A percentile compares a stretch with the other conserved stretches of the same genome.
phyloP scores from a whole-genome alignment of 768 basidiomycete genomes.

The Boletus huronensis region DNA sequence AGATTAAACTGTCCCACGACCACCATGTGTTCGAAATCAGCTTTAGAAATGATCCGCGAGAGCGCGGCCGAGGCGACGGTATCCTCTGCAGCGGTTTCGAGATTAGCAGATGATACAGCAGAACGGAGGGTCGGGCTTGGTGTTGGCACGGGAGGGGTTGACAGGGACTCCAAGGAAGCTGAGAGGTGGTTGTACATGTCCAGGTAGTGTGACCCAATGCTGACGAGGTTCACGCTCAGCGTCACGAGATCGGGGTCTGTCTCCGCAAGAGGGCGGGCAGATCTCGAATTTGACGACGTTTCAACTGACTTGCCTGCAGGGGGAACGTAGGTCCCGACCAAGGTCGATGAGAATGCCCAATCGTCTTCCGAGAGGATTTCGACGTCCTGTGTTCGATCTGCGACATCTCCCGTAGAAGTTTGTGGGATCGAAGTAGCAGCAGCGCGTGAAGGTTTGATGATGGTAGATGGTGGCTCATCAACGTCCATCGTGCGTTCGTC shows the following conservation, averaged over 20 bases:
- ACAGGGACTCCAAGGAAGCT: neutral
- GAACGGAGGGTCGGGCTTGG: conserved; percentile 18
- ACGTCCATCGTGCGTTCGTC: conserved; percentile 28
- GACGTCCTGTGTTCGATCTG: neutral
- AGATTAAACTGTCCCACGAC: conserved; percentile 93
- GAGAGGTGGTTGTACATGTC: conserved; percentile 13
- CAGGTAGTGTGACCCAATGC: conserved; percentile 21
- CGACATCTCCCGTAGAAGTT: neutral
- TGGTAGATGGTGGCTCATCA: conserved; percentile 20
- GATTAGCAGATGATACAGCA: conserved; percentile 27
- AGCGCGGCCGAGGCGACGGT: conserved; percentile 63
- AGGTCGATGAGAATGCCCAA: conserved; percentile 25
- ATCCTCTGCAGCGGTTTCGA: conserved; percentile 45
- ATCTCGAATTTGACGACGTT: neutral
- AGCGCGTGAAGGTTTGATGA: conserved; percentile 9
- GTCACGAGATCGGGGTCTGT: conserved; percentile 10
- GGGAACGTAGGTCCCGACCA: conserved; percentile 21
- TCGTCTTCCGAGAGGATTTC: conserved; percentile 14
- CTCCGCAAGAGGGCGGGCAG: neutral
- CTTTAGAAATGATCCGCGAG: conserved; percentile 80
- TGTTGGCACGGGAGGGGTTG: neutral
- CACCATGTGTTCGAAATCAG: conserved; percentile 81
- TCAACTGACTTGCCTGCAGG: conserved; percentile 10
- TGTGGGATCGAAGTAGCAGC: neutral
- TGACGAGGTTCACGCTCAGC: conserved; percentile 19